Evolutionary conservation across 257 asterid genomes (phyloP).

Genomic region (Gentiana straminea): DNA sequence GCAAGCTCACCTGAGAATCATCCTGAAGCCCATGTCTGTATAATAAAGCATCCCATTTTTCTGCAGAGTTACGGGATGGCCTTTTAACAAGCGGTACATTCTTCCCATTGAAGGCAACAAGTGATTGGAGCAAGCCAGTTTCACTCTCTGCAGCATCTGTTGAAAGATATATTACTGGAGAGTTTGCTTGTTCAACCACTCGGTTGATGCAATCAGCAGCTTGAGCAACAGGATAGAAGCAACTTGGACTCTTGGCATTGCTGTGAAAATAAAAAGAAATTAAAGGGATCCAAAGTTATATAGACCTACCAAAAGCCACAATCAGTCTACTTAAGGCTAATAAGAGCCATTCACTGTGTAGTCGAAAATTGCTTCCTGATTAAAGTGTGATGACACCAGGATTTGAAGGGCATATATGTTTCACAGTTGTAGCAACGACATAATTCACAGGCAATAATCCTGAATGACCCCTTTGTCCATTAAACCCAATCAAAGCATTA

Average conservation of each 20-base stretch:
- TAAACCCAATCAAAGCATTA: too few species aligned
- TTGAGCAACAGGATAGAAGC: conserved; percentile 95
- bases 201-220: conserved; percentile 92
- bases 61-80: conserved; percentile 79
- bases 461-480: too few species aligned
- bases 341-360: too few species aligned
- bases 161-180: conserved; percentile 82
- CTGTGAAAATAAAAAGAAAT: conserved; percentile 33
- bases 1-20: conserved; percentile 62
- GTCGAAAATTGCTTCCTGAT: too few species aligned
- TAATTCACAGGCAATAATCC: too few species aligned
- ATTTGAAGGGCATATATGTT: too few species aligned
- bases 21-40: conserved; percentile 82
- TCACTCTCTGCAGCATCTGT: conserved; percentile 97
- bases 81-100: conserved; percentile 81
- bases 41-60: conserved; percentile 95
- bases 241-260: conserved; percentile 76
- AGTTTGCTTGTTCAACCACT: conserved; percentile 53
- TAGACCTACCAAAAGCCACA: too few species aligned
- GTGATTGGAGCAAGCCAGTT: conserved; percentile 82
- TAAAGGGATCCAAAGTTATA: conserved; percentile 1
- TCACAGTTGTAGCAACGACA: too few species aligned
- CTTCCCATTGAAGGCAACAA: conserved; percentile 54
- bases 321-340: too few species aligned
- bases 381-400: too few species aligned